These are phyloP conservation scores for Boletellus sp. DNA, from an alignment of 768 basidiomycete species.

Conservation along the genomic window DNA sequence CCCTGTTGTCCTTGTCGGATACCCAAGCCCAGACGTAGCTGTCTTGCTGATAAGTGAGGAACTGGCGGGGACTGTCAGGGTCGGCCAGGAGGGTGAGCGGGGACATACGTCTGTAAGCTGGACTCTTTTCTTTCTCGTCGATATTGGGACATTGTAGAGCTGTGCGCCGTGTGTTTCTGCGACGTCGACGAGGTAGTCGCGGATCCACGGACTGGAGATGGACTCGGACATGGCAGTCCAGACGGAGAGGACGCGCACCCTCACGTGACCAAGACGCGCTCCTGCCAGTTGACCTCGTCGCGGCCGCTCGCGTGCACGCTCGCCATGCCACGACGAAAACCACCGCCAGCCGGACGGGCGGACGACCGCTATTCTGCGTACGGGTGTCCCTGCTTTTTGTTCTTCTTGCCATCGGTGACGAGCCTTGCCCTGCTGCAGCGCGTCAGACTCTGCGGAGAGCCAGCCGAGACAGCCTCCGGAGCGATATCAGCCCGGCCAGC, in stretches of 20 bases:
- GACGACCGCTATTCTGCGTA: not conserved
- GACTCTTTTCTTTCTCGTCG: conserved; percentile 45
- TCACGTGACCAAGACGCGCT: conserved; percentile 1
- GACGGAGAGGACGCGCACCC: conserved; percentile 7
- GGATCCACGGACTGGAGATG: conserved; percentile 52
- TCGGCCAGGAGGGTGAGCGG: not conserved
- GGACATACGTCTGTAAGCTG: conserved; percentile 54
- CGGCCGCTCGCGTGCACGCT: not conserved
- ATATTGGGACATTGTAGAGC: conserved; percentile 21
- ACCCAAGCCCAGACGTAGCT: conserved; percentile 59
- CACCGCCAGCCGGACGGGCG: conserved; percentile 8
- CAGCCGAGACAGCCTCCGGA: conserved; percentile 16
- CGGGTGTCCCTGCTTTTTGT: conserved; percentile 4
- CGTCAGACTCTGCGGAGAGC: conserved; percentile 5
- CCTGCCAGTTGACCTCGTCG: not conserved
- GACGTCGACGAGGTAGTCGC: conserved; percentile 44
- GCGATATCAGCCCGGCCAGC: conserved; percentile 60
- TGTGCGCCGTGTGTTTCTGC: conserved; percentile 53
- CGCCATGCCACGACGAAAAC: conserved; percentile 24
- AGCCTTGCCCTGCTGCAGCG: conserved; percentile 6
- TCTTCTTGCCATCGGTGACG: not conserved
- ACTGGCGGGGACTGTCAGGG: conserved; percentile 36
- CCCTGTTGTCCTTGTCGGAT: conserved; percentile 51
- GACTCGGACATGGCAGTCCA: conserved; percentile 36
- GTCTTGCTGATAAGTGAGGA: conserved; percentile 47